phyloP scores from a whole-genome alignment of 768 basidiomycete species.

The Pulveroboletus frians region DNA sequence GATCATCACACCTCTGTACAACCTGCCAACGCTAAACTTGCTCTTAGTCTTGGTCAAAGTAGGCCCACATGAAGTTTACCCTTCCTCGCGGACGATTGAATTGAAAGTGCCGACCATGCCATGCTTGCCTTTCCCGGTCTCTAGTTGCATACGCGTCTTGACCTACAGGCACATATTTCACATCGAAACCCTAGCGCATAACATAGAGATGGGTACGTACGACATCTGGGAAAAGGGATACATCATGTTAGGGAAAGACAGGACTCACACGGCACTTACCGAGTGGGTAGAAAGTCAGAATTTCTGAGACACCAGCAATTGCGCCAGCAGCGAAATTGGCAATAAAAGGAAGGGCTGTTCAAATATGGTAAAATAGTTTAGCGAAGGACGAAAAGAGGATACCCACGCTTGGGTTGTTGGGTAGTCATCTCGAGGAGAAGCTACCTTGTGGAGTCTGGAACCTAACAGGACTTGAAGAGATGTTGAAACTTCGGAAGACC shows the following conservation, averaged over 20 bases:
- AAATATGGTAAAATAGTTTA: slow-evolving; percentile 4
- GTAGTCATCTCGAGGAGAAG: slow-evolving; percentile 19
- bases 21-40: slow-evolving; percentile 55
- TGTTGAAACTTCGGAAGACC: not conserved
- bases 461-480: not conserved
- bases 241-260: not conserved
- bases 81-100: slow-evolving; percentile 84
- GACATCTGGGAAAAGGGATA: slow-evolving; percentile 56
- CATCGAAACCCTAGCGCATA: not conserved
- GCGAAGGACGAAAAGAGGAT: not conserved
- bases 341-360: slow-evolving; percentile 70
- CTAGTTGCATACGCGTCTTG: slow-evolving; percentile 98
- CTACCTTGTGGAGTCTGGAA: not conserved
- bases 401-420: slow-evolving; percentile 32
- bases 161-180: slow-evolving; percentile 47
- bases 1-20: slow-evolving; percentile 70
- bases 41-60: not conserved
- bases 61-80: slow-evolving; percentile 45
- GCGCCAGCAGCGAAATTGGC: slow-evolving; percentile 95
- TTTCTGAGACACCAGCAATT: slow-evolving; percentile 87
- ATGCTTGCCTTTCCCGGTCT: slow-evolving; percentile 68
- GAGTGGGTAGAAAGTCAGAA: slow-evolving; percentile 83
- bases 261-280: slow-evolving; percentile 44
- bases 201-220: slow-evolving; percentile 42
- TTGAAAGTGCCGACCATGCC: slow-evolving; percentile 81